Conservation (phyloP, 1,139 yeast species). For the Meyerozyma elateridarum region DNA sequence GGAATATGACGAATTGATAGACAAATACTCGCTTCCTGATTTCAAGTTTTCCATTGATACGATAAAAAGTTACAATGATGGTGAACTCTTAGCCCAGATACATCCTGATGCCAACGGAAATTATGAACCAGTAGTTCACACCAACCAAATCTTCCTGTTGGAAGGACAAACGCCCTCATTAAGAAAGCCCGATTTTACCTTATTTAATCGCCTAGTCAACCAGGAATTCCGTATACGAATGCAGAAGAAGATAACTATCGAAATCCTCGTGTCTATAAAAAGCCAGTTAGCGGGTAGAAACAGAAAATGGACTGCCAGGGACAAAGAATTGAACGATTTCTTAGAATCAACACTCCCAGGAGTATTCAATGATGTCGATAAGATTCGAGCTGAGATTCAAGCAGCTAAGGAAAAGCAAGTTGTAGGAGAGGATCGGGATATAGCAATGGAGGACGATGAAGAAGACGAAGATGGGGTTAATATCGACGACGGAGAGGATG, state of each 20-base stretch:
- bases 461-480: constrained; percentile 20
- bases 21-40: constrained; percentile 25
- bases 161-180: constrained; percentile 20
- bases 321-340: constrained; percentile 34
- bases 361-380: constrained; percentile 28
- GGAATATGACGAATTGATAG: constrained; percentile 23
- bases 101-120: constrained; percentile 12
- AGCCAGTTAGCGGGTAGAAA: constrained; percentile 27
- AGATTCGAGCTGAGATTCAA: constrained; percentile 32
- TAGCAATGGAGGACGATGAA: constrained; percentile 24
- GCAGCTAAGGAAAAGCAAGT: constrained; percentile 33
- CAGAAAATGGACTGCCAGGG: constrained; percentile 39
- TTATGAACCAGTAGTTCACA: constrained; percentile 16
- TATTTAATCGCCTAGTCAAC: constrained; percentile 28
- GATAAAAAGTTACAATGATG: constrained; percentile 21
- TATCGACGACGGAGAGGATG: constrained; percentile 14
- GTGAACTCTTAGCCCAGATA: constrained; percentile 16
- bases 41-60: constrained; percentile 29
- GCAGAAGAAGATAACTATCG: constrained; percentile 32
- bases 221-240: constrained; percentile 32
- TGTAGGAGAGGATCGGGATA: constrained; percentile 24
- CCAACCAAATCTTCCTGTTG: constrained; percentile 26
- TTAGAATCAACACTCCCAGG: constrained; percentile 27
- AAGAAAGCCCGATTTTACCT: constrained; percentile 27
- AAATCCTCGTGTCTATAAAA: constrained; percentile 29